A percentile compares a stretch with the other conserved stretches of the same genome.
phyloP scores from a whole-genome alignment of 345 rosid species.

The Viola odorata region DNA sequence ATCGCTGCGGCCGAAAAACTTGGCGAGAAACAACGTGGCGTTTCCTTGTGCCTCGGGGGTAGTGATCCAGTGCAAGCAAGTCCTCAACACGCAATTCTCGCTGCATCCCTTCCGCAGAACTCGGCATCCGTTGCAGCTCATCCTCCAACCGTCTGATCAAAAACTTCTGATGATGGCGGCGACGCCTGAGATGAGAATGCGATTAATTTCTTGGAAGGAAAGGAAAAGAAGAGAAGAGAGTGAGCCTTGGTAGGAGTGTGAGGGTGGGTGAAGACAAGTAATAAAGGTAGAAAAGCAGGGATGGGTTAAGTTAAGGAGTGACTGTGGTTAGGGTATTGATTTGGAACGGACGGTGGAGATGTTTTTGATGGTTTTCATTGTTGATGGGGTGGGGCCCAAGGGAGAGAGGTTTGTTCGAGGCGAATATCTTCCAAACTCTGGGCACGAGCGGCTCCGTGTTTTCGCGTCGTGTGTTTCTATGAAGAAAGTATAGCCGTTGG shows the following conservation, averaged over 20 bases:
- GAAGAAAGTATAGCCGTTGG: conserved; percentile 6
- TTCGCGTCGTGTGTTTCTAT: conserved; percentile 40
- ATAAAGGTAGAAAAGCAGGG: neutral
- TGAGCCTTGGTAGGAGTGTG: conserved; percentile 5
- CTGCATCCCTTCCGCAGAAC: conserved; percentile 35
- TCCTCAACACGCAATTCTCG: conserved; percentile 29
- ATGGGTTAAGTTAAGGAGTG: conserved; percentile 17
- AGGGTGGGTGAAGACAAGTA: neutral
- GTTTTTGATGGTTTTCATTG: neutral
- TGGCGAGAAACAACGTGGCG: conserved; percentile 36
- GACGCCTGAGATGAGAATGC: neutral
- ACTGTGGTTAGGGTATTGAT: conserved; percentile 36
- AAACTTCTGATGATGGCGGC: neutral
- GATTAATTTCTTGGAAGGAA: neutral
- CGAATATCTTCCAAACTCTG: conserved; percentile 64
- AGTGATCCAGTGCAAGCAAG: conserved; percentile 24
- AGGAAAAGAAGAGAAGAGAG: neutral
- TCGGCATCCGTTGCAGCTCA: conserved; percentile 38
- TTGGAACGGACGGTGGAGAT: conserved; percentile 22
- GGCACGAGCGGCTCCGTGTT: conserved; percentile 74
- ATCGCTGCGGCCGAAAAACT: conserved; percentile 34
- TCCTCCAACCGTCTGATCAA: conserved; percentile 11
- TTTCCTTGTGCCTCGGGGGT: conserved; percentile 28
- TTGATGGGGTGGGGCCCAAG: conserved; percentile 11
- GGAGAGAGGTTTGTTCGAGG: conserved; percentile 13